A percentile compares a stretch with the other conserved stretches of the same genome.
Conservation (phyloP, 768 basidiomycete genomes). For the Pisolithus marmoratus region DNA sequence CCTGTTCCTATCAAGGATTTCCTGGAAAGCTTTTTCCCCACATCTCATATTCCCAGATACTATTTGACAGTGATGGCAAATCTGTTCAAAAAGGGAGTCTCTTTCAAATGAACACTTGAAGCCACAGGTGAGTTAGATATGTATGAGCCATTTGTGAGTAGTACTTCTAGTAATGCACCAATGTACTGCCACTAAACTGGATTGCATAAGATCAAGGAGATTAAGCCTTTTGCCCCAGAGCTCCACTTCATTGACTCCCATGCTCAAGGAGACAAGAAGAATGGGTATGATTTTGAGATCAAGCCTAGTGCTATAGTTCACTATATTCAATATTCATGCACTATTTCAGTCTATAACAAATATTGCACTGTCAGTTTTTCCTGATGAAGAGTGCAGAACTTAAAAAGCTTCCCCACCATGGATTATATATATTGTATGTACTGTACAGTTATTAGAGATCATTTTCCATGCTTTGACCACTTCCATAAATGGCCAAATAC, state of each 20-base stretch:
- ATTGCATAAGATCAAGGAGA: neutral
- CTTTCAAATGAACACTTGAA: neutral
- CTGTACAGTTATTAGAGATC: too few species aligned
- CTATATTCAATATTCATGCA: too few species aligned
- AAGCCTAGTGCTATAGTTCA: too few species aligned
- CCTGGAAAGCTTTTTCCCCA: constrained; percentile 1
- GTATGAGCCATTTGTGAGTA: neutral
- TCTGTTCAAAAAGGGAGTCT: neutral
- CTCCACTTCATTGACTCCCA: constrained; percentile 1
- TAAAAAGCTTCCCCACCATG: too few species aligned
- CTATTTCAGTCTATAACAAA: too few species aligned
- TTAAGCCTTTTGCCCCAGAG: neutral
- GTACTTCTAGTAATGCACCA: neutral
- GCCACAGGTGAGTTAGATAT: neutral
- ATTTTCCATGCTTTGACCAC: too few species aligned
- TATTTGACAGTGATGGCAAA: neutral
- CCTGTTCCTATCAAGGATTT: constrained; percentile 3
- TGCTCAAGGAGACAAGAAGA: neutral
- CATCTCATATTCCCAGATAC: neutral
- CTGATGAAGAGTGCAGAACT: too few species aligned
- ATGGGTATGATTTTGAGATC: neutral
- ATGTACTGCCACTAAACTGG: neutral
- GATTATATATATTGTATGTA: too few species aligned
- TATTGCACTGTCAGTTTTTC: too few species aligned
- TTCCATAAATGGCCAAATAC: too few species aligned